Evolutionary conservation across 2,329 filamentous ascomycete species (phyloP), one percentile per base, ranked within the genome.

Genomic region (Coniochaeta pulveracea): DNA sequence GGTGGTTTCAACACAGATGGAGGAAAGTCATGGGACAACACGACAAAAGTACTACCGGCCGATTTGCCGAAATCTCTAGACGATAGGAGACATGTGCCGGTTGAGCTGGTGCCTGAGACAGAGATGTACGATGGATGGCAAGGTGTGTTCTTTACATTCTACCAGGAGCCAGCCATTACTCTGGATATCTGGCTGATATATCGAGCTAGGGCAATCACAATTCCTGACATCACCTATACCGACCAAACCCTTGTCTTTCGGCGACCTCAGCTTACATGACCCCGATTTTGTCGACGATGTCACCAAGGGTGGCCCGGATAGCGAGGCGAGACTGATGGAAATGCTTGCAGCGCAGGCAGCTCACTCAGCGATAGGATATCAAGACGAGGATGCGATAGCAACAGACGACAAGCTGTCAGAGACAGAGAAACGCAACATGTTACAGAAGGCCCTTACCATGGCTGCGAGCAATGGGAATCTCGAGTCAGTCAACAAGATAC

Each of bases 121-220:
- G 91, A 96, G 65, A 85, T 95, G 63, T 98, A 96, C 56, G 91
- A 98, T 70, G 91, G 85, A 46, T 98, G 91, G 91, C 86, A 96
- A 78, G 89, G 89, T 68, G 44, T 40, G 63, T 61, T 34, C 37
- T 35, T 37, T 31, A 39, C 38, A 34, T 38, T 39, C 38, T 36
- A 33, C 15, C 23, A 27, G 10, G 34, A 33, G 40, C 34, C 26
- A 24, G 21, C 34, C 21, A 29, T 33, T 33, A 15, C 37, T 36
- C 36, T 46, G 38, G 18, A 35, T 24, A 45, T 41, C 25, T 26
- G 40, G 35, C 44, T 38, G 35, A 43, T 19, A n/a, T 33, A 11
- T 38, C 16, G 39, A 24, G 39, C 34, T 52, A 95, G 89, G 89
- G 43, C 85, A 95, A 67, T 94, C 89, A 27, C 88, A 95, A 60